A percentile compares a stretch with the other conserved stretches of the same genome.
Evolutionary conservation across 2,329 filamentous ascomycete species (phyloP).

Genomic region (Ascochyta clinopodiicola): DNA sequence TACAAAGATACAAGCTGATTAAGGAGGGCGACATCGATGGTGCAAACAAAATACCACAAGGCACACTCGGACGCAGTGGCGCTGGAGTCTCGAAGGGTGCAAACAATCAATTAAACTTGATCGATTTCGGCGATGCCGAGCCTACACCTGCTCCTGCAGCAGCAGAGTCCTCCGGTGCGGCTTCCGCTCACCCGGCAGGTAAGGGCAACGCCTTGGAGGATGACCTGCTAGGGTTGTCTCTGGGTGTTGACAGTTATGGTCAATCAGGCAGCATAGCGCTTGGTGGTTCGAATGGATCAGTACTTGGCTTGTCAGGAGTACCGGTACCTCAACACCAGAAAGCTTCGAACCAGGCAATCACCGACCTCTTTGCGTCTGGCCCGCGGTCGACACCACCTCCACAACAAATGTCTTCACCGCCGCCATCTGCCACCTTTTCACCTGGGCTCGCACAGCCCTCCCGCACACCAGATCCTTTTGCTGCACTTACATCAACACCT

Average conservation of each 20-base stretch:
- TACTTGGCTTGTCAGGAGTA: constrained; percentile 43
- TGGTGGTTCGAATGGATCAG: constrained; percentile 61
- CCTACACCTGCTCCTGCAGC: constrained; percentile 60
- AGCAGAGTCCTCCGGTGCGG: constrained; percentile 41
- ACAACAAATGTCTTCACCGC: constrained; percentile 55
- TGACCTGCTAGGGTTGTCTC: constrained; percentile 86
- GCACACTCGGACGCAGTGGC: constrained; percentile 72
- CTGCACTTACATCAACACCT: constrained; percentile 61
- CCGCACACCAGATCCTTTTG: constrained; percentile 64
- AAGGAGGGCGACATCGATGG: constrained; percentile 92
- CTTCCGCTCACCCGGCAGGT: constrained; percentile 52
- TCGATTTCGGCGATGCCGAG: constrained; percentile 80
- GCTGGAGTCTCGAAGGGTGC: constrained; percentile 70
- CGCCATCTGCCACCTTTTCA: constrained; percentile 48
- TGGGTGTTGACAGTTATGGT: constrained; percentile 71
- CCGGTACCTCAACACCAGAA: constrained; percentile 43
- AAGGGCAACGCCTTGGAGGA: constrained; percentile 78
- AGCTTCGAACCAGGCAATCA: constrained; percentile 58
- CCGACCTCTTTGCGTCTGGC: constrained; percentile 64
- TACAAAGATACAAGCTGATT: constrained; percentile 92
- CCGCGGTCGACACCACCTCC: constrained; percentile 46
- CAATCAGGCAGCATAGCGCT: constrained; percentile 83
- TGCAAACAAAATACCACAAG: constrained; percentile 82
- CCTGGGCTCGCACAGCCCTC: constrained; percentile 44
- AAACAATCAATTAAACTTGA: constrained; percentile 84